Base-by-base conservation (phyloP, 129 eudicot species). In the Ambrosia trifida region DNA sequence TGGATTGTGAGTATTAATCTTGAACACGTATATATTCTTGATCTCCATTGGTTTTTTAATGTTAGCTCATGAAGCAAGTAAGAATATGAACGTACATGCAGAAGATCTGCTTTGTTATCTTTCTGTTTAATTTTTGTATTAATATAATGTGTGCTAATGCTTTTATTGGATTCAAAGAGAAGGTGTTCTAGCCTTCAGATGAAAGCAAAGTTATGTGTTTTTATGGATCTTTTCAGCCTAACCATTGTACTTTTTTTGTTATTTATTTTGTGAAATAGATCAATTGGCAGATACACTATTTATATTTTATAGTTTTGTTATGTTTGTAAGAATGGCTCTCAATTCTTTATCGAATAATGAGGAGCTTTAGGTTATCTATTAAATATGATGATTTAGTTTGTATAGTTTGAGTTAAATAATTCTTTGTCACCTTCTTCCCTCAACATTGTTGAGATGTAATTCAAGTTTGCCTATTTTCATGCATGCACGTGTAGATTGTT, bases 11-110 rank as follows among this genome's bases (percentile, higher is more conserved):
- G 44, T 40, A 40, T 7, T 7, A 2, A 40, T 40, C 44, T 6
- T 40, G 14, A 24, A 24, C 28, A 24, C 28, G 1, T 53, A 5
- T n/a, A 43, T 43, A 60, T 59, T 16, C 12, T 44, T 65, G 73
- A 32, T 66, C 35, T 67, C 32, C 66, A 17, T 52, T 60, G 47
- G 62, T 13, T 46, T 57, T 76, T 51, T 54, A 59, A 33, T 75
- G 47, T 54, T 16, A 68, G 63, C 44, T 76, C 35, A 33, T 44
- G 69, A 57, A 76, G 68, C 69, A 68, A 76, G 80, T 68, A 76
- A 76, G 80, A 76, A 76, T 76, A 68, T 76, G 24, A 46, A 45
- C 28, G 69, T 76, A 76, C 74, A 57, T 57, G 68, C 36, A 67
- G 56, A 75, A 2, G 45, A 14, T 54, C 59, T 66, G 18, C 16